Base-by-base conservation (phyloP, 2,329 filamentous ascomycete genomes). In the Aspergillus latus region DNA sequence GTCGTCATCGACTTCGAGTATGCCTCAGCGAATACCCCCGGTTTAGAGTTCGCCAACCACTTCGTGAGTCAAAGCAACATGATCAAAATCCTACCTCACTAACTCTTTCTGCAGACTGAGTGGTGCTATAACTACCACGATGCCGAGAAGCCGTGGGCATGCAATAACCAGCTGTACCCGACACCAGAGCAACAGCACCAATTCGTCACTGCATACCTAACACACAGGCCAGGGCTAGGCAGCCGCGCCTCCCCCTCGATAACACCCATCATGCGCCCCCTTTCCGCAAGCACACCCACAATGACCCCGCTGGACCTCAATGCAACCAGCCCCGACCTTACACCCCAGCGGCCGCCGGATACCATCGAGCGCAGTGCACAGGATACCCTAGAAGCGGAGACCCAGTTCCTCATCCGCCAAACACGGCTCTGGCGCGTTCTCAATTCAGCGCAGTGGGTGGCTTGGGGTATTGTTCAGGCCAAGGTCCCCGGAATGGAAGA, bases 1-100 rank as follows among this genome's bases (percentile, higher is more conserved):
- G 84, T 97, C 13, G 94, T 99, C 61, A 99, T 99, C 68, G 94
- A 99, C 72, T 99, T 99, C 67, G 94, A 99, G 69, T 99, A 99
- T 70, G 89, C 94, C 1, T 92, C 88, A 2, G 92, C 93, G 56
- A 99, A 97, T 70, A 81, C 87, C 0, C 86, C 86, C 0, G 94
- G 92, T 1, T 80, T 91, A 13, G 94, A 99, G 73, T 97, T 99
- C 71, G 94, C 92, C 56, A 99, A 99, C 72, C 94, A 99, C 75
- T 99, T 99, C 74, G 89, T 84, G 75, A 76, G 80, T 71, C 21
- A 21, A 21, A 21, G 7, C 21, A 7, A 26, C 9, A 26, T 21
- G 21, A 21, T 21, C 21, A 21, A 21, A 21, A 21, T 21, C 21
- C 21, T 21, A 29, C 63, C 64, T 34, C 37, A 32, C 64, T 67